Percentiles rank a stretch among this genome's conserved stretches.
Evolutionary conservation across 2,329 filamentous ascomycete species (phyloP).

Genomic region (Sordariomycetes sp.): DNA sequence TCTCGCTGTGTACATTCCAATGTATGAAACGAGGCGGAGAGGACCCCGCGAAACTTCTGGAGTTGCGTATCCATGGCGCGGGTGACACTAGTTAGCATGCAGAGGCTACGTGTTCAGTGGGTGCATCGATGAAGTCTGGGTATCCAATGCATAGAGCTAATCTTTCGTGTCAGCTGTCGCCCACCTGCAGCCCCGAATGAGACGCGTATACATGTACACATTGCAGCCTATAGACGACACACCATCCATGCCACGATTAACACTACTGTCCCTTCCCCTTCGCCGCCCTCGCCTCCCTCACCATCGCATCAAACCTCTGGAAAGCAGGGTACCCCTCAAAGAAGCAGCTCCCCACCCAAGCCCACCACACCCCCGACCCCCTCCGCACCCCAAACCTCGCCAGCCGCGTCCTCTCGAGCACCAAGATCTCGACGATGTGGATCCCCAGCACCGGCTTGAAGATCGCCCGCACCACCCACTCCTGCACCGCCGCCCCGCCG

Average conservation of each 20-base stretch:
- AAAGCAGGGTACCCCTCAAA: constrained; percentile 40
- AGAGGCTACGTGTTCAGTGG: too few species aligned
- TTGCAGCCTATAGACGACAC: not conserved
- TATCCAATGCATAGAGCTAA: too few species aligned
- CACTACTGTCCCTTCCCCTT: constrained; percentile 26
- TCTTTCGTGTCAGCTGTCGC: too few species aligned
- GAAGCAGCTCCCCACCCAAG: constrained; percentile 38
- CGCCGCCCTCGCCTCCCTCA: constrained; percentile 26
- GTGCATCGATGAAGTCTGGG: too few species aligned
- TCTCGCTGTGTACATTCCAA: too few species aligned
- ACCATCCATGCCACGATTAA: not conserved
- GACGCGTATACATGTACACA: not conserved
- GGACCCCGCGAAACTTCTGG: too few species aligned
- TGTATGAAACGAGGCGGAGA: too few species aligned
- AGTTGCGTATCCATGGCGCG: too few species aligned
- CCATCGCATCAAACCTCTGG: constrained; percentile 28
- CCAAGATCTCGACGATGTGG: constrained; percentile 50
- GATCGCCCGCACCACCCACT: constrained; percentile 44
- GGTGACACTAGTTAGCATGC: too few species aligned
- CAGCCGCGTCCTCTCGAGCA: constrained; percentile 34
- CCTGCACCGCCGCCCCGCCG: constrained; percentile 42
- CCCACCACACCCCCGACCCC: constrained; percentile 34
- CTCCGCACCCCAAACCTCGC: constrained; percentile 31
- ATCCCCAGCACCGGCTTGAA: constrained; percentile 45
- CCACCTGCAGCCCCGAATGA: too few species aligned